These are phyloP conservation scores for Choiromyces venosus DNA, from an alignment of 495 filamentous ascomycete species.

Conservation along the genomic window DNA sequence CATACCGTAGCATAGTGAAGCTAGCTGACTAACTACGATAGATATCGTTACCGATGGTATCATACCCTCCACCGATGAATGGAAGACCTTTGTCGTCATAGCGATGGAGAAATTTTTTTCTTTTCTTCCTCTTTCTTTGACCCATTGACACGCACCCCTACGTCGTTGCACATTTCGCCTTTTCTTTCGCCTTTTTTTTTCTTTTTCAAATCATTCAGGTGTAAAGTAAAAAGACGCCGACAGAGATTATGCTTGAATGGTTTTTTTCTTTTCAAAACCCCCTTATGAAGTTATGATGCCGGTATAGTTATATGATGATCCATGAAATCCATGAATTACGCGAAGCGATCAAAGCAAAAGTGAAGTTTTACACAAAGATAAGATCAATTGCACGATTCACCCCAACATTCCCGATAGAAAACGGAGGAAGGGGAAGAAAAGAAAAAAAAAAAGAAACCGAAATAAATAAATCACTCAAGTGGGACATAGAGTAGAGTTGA, in stretches of 20 bases:
- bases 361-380: not conserved
- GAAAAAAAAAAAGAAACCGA: not conserved
- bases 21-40: too few relatives aligned
- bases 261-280: too few relatives aligned
- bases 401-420: not conserved
- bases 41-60: not conserved
- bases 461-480: not conserved
- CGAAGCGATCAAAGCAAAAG: constrained; percentile 33
- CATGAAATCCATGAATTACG: constrained; percentile 5
- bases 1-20: not conserved
- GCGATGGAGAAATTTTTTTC: not conserved
- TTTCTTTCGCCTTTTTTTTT: too few relatives aligned
- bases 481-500: not conserved
- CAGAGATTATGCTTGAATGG: not conserved
- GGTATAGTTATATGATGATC: too few relatives aligned
- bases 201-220: not conserved
- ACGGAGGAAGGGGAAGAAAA: not conserved
- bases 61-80: not conserved
- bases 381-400: not conserved
- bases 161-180: not conserved
- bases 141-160: not conserved
- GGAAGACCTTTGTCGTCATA: not conserved
- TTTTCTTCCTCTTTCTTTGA: too few relatives aligned
- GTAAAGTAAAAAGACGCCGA: not conserved
- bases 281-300: too few relatives aligned